A percentile compares a stretch with the other conserved stretches of the same genome.
Conservation (phyloP, 257 asterid species). For the Gentiana macrophylla region DNA sequence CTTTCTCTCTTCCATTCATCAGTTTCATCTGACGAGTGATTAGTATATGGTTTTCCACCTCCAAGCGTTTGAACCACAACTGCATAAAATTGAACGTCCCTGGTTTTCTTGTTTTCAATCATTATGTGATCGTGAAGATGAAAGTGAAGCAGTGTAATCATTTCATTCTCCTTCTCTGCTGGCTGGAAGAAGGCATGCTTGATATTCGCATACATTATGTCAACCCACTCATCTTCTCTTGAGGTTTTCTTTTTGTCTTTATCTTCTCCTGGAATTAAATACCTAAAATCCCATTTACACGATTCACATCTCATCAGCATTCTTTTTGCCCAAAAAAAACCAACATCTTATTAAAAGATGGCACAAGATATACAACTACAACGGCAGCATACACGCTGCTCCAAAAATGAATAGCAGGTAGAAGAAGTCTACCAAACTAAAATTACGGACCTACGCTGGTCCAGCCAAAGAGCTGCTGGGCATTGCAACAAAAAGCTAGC, state of each 20-base stretch:
- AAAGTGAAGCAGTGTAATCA: constrained; percentile 66
- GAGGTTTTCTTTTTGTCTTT: constrained; percentile 16
- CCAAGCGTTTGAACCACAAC: constrained; percentile 65
- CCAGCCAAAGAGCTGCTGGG: too few relatives aligned
- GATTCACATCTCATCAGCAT: constrained; percentile 20
- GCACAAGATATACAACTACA: too few relatives aligned
- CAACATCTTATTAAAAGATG: too few relatives aligned
- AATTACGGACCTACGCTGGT: too few relatives aligned
- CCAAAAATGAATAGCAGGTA: too few relatives aligned
- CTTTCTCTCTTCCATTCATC: constrained; percentile 81
- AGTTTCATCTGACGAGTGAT: constrained; percentile 72
- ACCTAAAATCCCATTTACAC: constrained; percentile 27
- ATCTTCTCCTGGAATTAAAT: constrained; percentile 12
- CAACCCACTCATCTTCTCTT: constrained; percentile 50
- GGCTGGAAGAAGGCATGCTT: constrained; percentile 77
- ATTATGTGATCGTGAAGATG: constrained; percentile 69
- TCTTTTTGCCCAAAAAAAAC: too few relatives aligned
- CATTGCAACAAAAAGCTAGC: too few relatives aligned
- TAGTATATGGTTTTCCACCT: constrained; percentile 52
- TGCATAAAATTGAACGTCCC: constrained; percentile 61
- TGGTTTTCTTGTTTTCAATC: constrained; percentile 66
- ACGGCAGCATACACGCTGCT: too few relatives aligned
- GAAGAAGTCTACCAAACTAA: neutral
- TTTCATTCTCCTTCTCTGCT: constrained; percentile 63
- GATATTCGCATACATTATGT: constrained; percentile 47